phyloP scores from a whole-genome alignment of 257 asterid species.

The Vinca minor region DNA sequence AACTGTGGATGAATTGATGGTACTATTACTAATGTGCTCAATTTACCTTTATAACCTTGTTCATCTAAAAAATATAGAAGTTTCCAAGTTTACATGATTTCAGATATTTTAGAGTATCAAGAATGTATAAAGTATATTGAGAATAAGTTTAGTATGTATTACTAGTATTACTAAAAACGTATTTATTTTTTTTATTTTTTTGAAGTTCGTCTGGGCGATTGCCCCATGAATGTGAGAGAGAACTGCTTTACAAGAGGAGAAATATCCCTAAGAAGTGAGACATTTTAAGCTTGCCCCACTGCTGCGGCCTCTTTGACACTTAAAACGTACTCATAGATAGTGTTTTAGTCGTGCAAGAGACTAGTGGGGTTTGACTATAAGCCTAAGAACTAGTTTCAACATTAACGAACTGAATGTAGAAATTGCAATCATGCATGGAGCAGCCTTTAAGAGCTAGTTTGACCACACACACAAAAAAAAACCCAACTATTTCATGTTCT shows the following conservation, averaged over 20 bases:
- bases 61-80: not conserved
- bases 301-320: too few species aligned
- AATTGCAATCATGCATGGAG: not conserved
- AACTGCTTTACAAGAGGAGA: too few species aligned
- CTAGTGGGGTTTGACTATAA: not conserved
- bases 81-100: not conserved
- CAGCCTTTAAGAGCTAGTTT: not conserved
- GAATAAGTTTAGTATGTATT: not conserved
- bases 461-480: too few species aligned
- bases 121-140: too few species aligned
- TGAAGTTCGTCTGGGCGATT: too few species aligned
- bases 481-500: not conserved
- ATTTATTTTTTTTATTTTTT: too few species aligned
- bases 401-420: not conserved
- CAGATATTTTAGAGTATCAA: too few species aligned
- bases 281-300: too few species aligned
- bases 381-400: not conserved
- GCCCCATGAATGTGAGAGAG: too few species aligned
- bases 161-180: too few species aligned
- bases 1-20: constrained; percentile 8
- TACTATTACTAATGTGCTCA: constrained; percentile 9
- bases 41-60: constrained; percentile 7
- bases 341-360: not conserved
- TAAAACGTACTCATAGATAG: too few species aligned
- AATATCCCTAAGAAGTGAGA: too few species aligned